A percentile compares a stretch with the other conserved stretches of the same genome.
phyloP scores from a whole-genome alignment of 169 alveolate species.

The Toxoplasma gondii region DNA sequence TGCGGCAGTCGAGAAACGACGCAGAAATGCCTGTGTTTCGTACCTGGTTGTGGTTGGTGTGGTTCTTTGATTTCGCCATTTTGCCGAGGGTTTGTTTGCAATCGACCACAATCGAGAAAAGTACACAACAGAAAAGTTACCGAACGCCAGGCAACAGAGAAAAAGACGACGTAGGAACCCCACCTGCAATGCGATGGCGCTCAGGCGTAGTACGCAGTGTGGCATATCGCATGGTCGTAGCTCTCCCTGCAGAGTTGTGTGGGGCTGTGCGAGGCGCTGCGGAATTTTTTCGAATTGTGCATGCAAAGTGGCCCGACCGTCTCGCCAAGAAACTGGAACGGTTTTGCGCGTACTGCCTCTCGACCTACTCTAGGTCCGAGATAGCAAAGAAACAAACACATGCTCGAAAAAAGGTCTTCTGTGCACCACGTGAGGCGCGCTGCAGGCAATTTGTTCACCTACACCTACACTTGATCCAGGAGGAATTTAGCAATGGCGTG shows the following conservation, averaged over 20 bases:
- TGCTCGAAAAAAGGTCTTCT: too few species aligned
- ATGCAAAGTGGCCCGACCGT: not conserved
- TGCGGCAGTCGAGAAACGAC: too few species aligned
- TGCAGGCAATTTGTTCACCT: too few species aligned
- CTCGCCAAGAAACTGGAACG: too few species aligned
- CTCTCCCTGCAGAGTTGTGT: not conserved
- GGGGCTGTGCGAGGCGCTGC: not conserved
- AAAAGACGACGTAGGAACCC: not conserved
- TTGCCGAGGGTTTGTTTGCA: not conserved
- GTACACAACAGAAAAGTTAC: not conserved
- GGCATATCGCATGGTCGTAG: not conserved
- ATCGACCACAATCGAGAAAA: not conserved
- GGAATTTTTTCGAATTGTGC: not conserved
- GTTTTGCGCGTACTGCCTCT: not conserved
- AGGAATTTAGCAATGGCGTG: too few species aligned
- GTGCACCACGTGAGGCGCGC: too few species aligned
- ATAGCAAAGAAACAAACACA: too few species aligned
- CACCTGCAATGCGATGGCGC: not conserved
- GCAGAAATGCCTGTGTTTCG: not conserved
- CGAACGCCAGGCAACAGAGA: not conserved
- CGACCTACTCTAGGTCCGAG: too few species aligned
- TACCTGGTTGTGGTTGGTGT: constrained; percentile 90
- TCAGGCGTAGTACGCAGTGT: not conserved
- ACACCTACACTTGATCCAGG: too few species aligned
- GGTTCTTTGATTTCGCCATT: constrained; percentile 91